Base-by-base conservation (phyloP, 257 asterid genomes). In the Nicotiana benthamiana region DNA sequence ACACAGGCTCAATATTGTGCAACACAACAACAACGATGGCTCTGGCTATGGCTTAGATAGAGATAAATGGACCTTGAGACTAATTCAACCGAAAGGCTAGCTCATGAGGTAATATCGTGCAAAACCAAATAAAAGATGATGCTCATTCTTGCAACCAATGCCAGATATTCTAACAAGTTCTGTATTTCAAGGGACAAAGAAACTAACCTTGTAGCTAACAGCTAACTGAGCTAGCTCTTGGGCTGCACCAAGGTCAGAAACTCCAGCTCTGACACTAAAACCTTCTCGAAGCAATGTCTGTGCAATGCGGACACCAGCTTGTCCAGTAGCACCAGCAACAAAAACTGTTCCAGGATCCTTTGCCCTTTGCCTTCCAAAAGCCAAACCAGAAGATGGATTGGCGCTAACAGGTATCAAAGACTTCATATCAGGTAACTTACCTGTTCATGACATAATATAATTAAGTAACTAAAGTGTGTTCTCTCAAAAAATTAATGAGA, bases 191-290 rank as follows among this genome's bases (percentile, higher is more conserved):
- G 26, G 40, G 43, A 74, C 61, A 75, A 77, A 17, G 80, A 75
- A 78, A 32, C 85, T 53, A 67, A 89, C 98, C 99, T 92, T 92
- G 82, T 95, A 93, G 57, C 80, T 83, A 68, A 91, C 83, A 66
- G 97, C 99, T 46, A 95, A 82, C 27, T 90, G 97, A 81, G 99
- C 99, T 13, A 95, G 87, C 26, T 95, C 98, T 75, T 95, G 99
- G 5, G 99, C 98, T 61, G 96, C 95, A 72, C 52, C 90, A 52
- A 95, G 91, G 80, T 95, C 96, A 30, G 97, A 83, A 59, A 95
- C 99, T 17, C 98, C 98, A 34, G 99, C 99, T 85, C 99, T 85
- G n/a, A 95, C 98, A 56, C 85, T 92, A 61, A 92, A 95, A 3
- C 99, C 99, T 81, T 91, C 88, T 2, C 97, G 89, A 26, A 95